Conservation (phyloP, 495 filamentous ascomycete genomes). For the Trichoderma reesei region DNA sequence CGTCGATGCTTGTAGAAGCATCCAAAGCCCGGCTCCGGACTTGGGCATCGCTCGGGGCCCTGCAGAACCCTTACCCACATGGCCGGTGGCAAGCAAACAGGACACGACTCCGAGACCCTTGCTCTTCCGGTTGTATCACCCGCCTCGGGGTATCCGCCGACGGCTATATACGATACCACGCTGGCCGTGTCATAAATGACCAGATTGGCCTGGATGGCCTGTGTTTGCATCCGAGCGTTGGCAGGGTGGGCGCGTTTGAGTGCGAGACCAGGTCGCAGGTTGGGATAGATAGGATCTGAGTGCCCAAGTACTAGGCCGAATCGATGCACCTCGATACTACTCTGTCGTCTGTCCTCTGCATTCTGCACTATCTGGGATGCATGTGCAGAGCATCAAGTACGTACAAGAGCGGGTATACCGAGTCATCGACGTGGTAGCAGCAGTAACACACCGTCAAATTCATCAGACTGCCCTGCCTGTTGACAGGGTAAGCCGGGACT, state of each 20-base stretch:
- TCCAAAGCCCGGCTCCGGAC: not conserved
- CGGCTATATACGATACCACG: not conserved
- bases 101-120: constrained; percentile 1
- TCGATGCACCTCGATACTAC: not conserved
- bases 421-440: too few species aligned
- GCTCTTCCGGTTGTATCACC: not conserved
- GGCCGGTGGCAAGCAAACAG: not conserved
- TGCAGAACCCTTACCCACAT: not conserved
- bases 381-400: too few species aligned
- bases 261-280: not conserved
- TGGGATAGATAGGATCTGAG: not conserved
- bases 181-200: constrained; percentile 4
- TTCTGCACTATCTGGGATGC: too few species aligned
- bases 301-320: not conserved
- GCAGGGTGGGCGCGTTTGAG: not conserved
- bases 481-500: too few species aligned
- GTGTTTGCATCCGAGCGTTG: constrained; percentile 2
- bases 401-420: too few species aligned
- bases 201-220: not conserved
- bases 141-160: constrained; percentile 1
- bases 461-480: too few species aligned
- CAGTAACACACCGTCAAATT: too few species aligned
- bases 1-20: too few species aligned
- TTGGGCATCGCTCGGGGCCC: not conserved
- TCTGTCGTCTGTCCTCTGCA: not conserved